A percentile compares a stretch with the other conserved stretches of the same genome.
These are phyloP conservation scores for Colletotrichum sp. DNA, from an alignment of 2,329 filamentous ascomycete species.

Conservation along the genomic window DNA sequence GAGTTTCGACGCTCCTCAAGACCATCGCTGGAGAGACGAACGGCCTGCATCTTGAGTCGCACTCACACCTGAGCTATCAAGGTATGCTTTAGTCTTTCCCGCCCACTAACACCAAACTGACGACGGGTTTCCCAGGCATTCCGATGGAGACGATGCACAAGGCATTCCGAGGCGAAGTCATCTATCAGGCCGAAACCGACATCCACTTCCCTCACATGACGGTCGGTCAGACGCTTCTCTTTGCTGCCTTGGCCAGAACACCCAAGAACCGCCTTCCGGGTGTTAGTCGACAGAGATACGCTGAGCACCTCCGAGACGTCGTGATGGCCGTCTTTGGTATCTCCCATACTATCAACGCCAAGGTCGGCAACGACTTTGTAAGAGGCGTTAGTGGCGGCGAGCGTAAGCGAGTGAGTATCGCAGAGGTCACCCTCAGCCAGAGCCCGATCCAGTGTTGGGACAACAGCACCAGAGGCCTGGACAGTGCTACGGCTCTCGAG, in stretches of 20 bases:
- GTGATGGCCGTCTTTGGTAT: conserved; percentile 69
- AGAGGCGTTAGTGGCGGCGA: conserved; percentile 59
- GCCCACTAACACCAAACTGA: neutral
- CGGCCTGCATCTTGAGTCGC: conserved; percentile 50
- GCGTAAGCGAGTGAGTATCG: conserved; percentile 71
- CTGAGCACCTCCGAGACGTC: conserved; percentile 41
- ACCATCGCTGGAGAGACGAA: conserved; percentile 58
- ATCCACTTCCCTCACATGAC: conserved; percentile 70
- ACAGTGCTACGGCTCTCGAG: conserved; percentile 65
- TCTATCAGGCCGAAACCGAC: conserved; percentile 71
- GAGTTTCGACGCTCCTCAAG: conserved; percentile 64
- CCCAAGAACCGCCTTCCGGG: conserved; percentile 65
- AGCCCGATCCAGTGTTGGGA: conserved; percentile 70
- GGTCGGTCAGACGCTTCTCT: conserved; percentile 67
- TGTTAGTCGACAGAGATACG: conserved; percentile 57
- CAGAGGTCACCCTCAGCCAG: conserved; percentile 58
- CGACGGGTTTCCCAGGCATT: conserved; percentile 23
- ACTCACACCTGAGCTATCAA: conserved; percentile 57
- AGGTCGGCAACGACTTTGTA: conserved; percentile 66
- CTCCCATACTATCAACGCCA: conserved; percentile 63
- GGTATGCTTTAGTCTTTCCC: conserved; percentile 28
- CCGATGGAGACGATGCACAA: conserved; percentile 39
- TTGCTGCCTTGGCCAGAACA: conserved; percentile 66
- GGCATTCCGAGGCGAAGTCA: conserved; percentile 57
- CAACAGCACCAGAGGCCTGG: conserved; percentile 66